phyloP scores from a whole-genome alignment of 345 rosid species.

The Noccaea caerulescens region DNA sequence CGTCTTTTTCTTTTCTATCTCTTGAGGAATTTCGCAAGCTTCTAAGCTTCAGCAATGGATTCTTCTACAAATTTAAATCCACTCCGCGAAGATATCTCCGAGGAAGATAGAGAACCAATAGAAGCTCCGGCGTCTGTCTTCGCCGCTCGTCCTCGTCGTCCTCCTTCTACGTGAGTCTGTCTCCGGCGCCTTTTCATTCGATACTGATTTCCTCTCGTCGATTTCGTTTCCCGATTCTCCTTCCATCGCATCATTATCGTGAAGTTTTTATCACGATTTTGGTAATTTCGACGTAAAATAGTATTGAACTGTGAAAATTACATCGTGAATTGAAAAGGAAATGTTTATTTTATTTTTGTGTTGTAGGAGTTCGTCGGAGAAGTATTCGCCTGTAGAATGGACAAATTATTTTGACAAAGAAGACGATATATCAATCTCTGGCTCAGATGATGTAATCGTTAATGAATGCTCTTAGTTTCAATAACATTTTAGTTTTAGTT shows the following conservation, averaged over 20 bases:
- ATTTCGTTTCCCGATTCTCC: slow-evolving; percentile 10
- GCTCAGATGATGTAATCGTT: slow-evolving; percentile 66
- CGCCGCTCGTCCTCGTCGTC: slow-evolving; percentile 61
- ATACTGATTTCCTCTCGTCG: not conserved
- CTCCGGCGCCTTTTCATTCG: not conserved
- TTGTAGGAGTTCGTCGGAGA: slow-evolving; percentile 58
- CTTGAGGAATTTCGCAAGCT: not conserved
- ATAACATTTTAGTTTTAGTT: not conserved
- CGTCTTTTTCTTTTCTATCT: not conserved
- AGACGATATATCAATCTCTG: slow-evolving; percentile 69
- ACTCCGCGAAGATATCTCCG: slow-evolving; percentile 56
- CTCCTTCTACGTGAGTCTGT: slow-evolving; percentile 62
- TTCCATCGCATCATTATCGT: not conserved
- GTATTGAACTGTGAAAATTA: not conserved
- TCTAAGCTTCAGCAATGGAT: slow-evolving; percentile 46
- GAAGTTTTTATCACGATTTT: not conserved
- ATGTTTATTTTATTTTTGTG: not conserved
- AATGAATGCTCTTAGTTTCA: not conserved
- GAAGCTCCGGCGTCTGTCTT: slow-evolving; percentile 57
- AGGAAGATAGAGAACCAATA: slow-evolving; percentile 30
- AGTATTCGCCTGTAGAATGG: slow-evolving; percentile 80
- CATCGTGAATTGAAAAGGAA: not conserved
- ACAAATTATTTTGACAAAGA: slow-evolving; percentile 68
- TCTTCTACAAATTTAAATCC: slow-evolving; percentile 52
- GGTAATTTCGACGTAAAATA: slow-evolving; percentile 4